Evolutionary conservation across 495 filamentous ascomycete species (phyloP).

Genomic region (Talaromyces proteolyticus): DNA sequence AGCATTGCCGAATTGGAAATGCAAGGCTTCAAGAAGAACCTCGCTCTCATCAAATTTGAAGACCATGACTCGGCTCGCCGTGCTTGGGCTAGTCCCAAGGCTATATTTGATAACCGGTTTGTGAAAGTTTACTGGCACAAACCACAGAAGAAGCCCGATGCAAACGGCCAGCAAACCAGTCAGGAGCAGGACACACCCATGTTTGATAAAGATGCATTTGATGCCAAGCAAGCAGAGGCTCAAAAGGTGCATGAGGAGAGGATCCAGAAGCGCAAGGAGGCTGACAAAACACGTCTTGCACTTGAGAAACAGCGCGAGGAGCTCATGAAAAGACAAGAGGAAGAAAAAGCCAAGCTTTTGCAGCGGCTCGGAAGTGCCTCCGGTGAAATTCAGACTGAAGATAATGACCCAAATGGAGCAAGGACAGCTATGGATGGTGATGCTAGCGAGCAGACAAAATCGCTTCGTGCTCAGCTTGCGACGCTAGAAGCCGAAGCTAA

Average conservation of each 20-base stretch:
- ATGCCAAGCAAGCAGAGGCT: slow-evolving; percentile 68
- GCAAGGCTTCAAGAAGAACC: slow-evolving; percentile 60
- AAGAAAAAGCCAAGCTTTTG: slow-evolving; percentile 67
- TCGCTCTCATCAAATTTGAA: slow-evolving; percentile 79
- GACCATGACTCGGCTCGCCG: slow-evolving; percentile 66
- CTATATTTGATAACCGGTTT: slow-evolving; percentile 95
- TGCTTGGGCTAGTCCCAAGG: slow-evolving; percentile 87
- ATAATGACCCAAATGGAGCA: slow-evolving; percentile 14
- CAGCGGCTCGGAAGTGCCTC: slow-evolving; percentile 43
- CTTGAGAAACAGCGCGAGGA: slow-evolving; percentile 74
- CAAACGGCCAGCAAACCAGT: slow-evolving; percentile 21
- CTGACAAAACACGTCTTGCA: slow-evolving; percentile 63
- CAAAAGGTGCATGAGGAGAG: slow-evolving; percentile 78
- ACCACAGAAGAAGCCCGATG: slow-evolving; percentile 42
- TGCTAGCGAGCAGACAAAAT: slow-evolving; percentile 53
- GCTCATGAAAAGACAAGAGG: slow-evolving; percentile 64
- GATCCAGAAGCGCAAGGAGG: slow-evolving; percentile 63
- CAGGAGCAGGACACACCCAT: slow-evolving; percentile 22
- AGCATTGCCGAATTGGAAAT: slow-evolving; percentile 66
- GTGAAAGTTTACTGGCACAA: slow-evolving; percentile 98
- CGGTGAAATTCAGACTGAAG: slow-evolving; percentile 19
- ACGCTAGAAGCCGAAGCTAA: slow-evolving; percentile 81
- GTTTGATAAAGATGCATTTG: slow-evolving; percentile 75
- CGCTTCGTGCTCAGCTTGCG: slow-evolving; percentile 73
- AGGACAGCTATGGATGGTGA: slow-evolving; percentile 26